These are phyloP conservation scores for Discostella pseudostelligera DNA, from an alignment of 108 stramenopile species.

Conservation along the genomic window DNA sequence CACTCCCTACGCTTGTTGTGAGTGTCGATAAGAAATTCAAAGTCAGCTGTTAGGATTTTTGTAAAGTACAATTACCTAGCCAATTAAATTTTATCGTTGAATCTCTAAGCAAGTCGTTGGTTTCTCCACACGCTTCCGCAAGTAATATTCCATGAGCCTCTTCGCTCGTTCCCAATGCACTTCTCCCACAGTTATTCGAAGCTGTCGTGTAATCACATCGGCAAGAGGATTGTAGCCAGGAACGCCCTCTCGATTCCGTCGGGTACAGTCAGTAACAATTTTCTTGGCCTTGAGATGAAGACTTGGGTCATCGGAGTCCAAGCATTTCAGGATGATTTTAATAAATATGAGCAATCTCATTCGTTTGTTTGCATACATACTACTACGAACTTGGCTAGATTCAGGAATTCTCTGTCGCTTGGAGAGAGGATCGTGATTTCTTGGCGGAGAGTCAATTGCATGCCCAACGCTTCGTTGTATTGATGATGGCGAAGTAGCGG, in stretches of 20 bases:
- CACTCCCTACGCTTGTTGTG: too few relatives aligned
- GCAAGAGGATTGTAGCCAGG: slow-evolving; percentile 46
- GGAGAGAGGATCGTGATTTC: not conserved
- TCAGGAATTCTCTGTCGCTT: not conserved
- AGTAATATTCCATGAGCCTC: slow-evolving; percentile 35
- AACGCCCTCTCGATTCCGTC: slow-evolving; percentile 51
- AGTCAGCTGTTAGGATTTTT: too few relatives aligned
- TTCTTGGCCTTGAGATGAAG: slow-evolving; percentile 34
- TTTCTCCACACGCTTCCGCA: slow-evolving; percentile 2
- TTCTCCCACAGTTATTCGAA: slow-evolving; percentile 50
- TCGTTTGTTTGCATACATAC: slow-evolving; percentile 1
- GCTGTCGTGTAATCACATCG: slow-evolving; percentile 45
- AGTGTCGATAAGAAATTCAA: too few relatives aligned
- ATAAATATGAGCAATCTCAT: slow-evolving; percentile 49
- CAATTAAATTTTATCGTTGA: too few relatives aligned
- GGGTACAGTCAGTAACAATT: slow-evolving; percentile 51
- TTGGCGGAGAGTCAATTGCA: not conserved
- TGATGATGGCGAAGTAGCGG: not conserved
- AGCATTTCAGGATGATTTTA: slow-evolving; percentile 50
- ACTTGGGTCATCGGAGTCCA: slow-evolving; percentile 38
- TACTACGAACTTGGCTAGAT: not conserved
- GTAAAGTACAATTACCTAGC: too few relatives aligned
- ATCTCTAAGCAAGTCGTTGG: not conserved
- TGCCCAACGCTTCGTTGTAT: not conserved
- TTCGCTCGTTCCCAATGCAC: slow-evolving; percentile 52